phyloP scores from a whole-genome alignment of 176 grass and related monocot genomes.

The Ampelocalamus luodianensis region DNA sequence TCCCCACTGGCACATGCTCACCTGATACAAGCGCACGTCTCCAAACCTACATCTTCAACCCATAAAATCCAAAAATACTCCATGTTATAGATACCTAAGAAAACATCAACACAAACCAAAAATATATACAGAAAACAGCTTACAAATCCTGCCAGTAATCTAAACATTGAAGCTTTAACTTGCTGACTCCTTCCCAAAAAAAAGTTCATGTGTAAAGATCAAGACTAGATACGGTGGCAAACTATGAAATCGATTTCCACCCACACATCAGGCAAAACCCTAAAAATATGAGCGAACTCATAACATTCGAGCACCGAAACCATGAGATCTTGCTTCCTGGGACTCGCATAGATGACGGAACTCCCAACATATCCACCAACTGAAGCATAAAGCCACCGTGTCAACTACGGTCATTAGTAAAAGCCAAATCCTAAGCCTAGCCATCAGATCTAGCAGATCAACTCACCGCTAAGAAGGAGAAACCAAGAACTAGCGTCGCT shows the following conservation, averaged over 20 bases:
- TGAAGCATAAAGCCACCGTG: neutral
- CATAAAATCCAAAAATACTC: neutral
- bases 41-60: neutral
- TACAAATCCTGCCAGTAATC: neutral
- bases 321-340: neutral
- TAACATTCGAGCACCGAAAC: neutral
- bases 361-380: neutral
- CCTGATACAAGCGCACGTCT: neutral
- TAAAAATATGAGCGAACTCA: neutral
- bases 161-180: neutral
- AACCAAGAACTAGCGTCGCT: neutral
- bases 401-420: neutral
- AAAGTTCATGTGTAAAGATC: neutral
- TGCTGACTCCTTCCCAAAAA: neutral
- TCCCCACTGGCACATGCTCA: neutral
- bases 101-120: neutral
- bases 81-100: neutral
- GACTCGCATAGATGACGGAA: neutral
- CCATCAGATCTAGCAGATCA: neutral
- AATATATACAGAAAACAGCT: neutral
- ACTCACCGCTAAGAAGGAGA: neutral
- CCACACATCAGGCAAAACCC: neutral
- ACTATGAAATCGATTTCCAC: neutral
- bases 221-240: neutral
- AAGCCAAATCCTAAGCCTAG: neutral